These are phyloP conservation scores for Coniochaeta pulveracea DNA, from an alignment of 2,329 filamentous ascomycete genomes.

Conservation along the genomic window DNA sequence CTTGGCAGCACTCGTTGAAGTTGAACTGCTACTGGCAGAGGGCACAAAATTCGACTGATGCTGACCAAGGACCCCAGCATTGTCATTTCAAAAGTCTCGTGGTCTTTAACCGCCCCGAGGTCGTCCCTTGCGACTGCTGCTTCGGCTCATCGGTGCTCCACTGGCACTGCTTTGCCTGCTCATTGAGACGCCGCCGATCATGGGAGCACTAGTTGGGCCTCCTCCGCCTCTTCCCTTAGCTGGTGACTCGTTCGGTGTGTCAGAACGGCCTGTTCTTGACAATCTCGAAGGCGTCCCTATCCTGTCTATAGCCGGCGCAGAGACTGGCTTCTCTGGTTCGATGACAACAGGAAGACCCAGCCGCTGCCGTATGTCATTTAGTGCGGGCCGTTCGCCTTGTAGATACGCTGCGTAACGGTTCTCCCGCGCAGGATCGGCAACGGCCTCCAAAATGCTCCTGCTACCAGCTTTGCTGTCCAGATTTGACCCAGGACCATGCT, in stretches of 20 bases:
- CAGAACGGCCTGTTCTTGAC: slow-evolving; percentile 9
- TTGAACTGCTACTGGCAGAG: no score
- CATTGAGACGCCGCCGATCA: slow-evolving; percentile 43
- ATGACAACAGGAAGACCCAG: slow-evolving; percentile 35
- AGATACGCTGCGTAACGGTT: slow-evolving; percentile 37
- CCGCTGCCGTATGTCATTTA: slow-evolving; percentile 36
- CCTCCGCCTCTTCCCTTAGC: slow-evolving; percentile 21
- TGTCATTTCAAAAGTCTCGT: no score
- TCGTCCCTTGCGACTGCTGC: slow-evolving; percentile 36
- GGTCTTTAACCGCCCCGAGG: slow-evolving; percentile 12
- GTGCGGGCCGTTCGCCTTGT: slow-evolving; percentile 30
- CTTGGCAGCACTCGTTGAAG: no score
- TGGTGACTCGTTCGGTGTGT: slow-evolving; percentile 22
- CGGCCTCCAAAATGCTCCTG: slow-evolving; percentile 43
- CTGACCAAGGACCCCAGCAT: no score
- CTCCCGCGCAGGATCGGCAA: slow-evolving; percentile 34
- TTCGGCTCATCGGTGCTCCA: slow-evolving; percentile 19
- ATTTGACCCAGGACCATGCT: slow-evolving; percentile 41
- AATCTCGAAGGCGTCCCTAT: slow-evolving; percentile 13
- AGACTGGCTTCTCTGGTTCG: slow-evolving; percentile 19
- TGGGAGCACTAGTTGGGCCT: slow-evolving; percentile 36
- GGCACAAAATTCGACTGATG: no score
- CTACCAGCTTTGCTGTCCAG: slow-evolving; percentile 42
- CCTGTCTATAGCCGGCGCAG: slow-evolving; percentile 5
- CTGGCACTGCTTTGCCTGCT: slow-evolving; percentile 38